Conservation (phyloP, 2,329 filamentous ascomycete species). For the Xylaria sp. region DNA sequence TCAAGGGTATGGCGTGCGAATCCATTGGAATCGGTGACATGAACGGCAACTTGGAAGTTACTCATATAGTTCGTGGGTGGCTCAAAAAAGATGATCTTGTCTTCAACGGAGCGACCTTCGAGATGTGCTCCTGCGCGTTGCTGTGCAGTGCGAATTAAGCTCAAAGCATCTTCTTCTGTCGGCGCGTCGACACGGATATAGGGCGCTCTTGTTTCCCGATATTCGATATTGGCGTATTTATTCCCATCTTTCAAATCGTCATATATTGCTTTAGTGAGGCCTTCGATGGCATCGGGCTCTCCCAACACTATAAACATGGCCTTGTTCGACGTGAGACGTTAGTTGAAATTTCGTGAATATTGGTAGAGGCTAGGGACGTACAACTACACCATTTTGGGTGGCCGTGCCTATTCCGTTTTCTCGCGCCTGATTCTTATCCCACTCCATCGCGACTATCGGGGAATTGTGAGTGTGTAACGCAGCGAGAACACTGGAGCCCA, state of each 20-base stretch:
- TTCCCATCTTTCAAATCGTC: slow-evolving; percentile 51
- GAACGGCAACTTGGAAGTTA: slow-evolving; percentile 26
- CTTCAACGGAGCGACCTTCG: slow-evolving; percentile 1
- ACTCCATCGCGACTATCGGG: slow-evolving; percentile 4
- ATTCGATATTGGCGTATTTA: slow-evolving; percentile 31
- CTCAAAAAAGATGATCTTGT: slow-evolving; percentile 32
- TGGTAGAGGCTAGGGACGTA: neutral
- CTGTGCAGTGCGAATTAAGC: slow-evolving; percentile 27
- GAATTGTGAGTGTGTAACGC: neutral
- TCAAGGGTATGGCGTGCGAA: slow-evolving; percentile 23
- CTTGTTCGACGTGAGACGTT: slow-evolving; percentile 7
- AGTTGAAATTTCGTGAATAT: neutral
- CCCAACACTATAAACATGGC: slow-evolving; percentile 19
- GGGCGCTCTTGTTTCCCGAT: slow-evolving; percentile 7
- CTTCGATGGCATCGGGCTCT: neutral
- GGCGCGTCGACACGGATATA: slow-evolving; percentile 30
- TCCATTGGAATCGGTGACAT: slow-evolving; percentile 7
- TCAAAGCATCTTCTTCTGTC: slow-evolving; percentile 21
- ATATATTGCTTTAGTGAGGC: slow-evolving; percentile 15
- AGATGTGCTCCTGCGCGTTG: slow-evolving; percentile 20
- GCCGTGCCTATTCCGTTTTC: neutral
- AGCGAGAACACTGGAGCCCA: too few species aligned
- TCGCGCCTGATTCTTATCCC: neutral
- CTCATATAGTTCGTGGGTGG: slow-evolving; percentile 23
- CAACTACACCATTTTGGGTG: neutral